phyloP scores from a whole-genome alignment of 208 protist genomes.

The Leishmania arabica region DNA sequence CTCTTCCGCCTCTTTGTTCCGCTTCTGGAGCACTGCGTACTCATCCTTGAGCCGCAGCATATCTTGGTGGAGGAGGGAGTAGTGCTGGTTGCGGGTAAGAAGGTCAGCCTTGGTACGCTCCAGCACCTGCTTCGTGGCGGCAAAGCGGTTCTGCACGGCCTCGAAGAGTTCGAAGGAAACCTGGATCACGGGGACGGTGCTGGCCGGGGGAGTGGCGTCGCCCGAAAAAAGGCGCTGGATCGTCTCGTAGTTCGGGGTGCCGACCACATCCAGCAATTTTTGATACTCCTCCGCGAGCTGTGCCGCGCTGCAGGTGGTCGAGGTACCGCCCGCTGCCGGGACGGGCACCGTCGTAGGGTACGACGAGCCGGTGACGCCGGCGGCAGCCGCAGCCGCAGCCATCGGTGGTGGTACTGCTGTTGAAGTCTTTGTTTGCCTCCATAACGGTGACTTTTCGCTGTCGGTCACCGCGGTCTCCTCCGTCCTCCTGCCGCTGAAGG shows the following conservation, averaged over 20 bases:
- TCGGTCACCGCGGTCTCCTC: not conserved
- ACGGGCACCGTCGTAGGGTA: not conserved
- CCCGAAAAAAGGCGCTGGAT: conserved; percentile 64
- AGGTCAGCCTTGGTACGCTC: conserved; percentile 75
- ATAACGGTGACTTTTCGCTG: not conserved
- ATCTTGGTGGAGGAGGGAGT: conserved; percentile 49
- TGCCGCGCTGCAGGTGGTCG: not conserved
- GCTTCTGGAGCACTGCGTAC: conserved; percentile 51
- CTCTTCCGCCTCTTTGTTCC: conserved; percentile 59
- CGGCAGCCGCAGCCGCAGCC: not conserved
- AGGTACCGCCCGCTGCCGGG: not conserved
- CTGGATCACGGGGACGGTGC: conserved; percentile 67
- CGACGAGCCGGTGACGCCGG: not conserved
- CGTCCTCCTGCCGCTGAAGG: not conserved
- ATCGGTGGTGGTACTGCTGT: not conserved
- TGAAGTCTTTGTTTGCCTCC: not conserved
- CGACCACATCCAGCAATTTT: conserved; percentile 66
- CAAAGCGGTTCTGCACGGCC: conserved; percentile 80
- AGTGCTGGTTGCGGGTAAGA: conserved; percentile 71
- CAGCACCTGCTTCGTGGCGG: conserved; percentile 66
- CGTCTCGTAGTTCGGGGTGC: conserved; percentile 62
- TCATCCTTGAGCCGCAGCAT: conserved; percentile 50
- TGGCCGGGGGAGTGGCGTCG: conserved; percentile 44
- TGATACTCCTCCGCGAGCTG: conserved; percentile 54
- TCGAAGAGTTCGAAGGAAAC: conserved; percentile 90